A percentile compares a stretch with the other conserved stretches of the same genome.
phyloP scores from a whole-genome alignment of 768 basidiomycete species.

The Tulasnella sp. region DNA sequence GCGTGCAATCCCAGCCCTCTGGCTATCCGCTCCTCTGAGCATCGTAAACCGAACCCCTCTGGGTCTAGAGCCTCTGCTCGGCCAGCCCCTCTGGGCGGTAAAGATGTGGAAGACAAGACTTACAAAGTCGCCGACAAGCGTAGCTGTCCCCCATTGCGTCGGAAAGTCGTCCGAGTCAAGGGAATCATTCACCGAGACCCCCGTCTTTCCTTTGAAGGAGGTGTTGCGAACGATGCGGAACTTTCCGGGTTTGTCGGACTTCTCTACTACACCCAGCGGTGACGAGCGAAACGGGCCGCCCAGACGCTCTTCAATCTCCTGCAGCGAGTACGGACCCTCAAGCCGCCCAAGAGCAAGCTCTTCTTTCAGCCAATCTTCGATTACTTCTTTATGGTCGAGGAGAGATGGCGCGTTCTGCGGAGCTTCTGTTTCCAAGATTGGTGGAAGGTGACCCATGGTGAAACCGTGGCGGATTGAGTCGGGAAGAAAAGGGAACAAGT shows the following conservation, averaged over 20 bases:
- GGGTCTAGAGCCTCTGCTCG: not conserved
- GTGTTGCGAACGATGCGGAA: conserved; percentile 34
- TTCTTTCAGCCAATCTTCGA: conserved; percentile 8
- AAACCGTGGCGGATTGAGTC: conserved; percentile 7
- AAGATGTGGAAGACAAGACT: not conserved
- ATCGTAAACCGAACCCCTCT: not conserved
- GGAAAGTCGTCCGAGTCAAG: not conserved
- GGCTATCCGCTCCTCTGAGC: not conserved
- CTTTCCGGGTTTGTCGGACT: conserved; percentile 28
- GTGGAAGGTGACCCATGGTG: conserved; percentile 15
- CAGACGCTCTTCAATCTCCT: conserved; percentile 1
- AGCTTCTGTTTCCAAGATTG: conserved; percentile 22
- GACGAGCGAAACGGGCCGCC: conserved; percentile 17
- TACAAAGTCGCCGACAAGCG: too few species aligned
- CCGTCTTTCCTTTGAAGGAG: not conserved
- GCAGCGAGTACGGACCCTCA: conserved; percentile 21
- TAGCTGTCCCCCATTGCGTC: not conserved
- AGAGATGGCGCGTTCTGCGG: conserved; percentile 32
- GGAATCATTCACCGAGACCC: not conserved
- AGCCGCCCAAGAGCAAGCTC: conserved; percentile 22
- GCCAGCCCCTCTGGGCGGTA: not conserved
- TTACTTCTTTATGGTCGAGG: conserved; percentile 28
- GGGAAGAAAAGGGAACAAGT: not conserved
- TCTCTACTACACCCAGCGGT: conserved; percentile 21
- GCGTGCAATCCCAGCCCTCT: too few species aligned